Conservation (phyloP, 106 monocot genomes). For the Apostasia shenzhenica region DNA sequence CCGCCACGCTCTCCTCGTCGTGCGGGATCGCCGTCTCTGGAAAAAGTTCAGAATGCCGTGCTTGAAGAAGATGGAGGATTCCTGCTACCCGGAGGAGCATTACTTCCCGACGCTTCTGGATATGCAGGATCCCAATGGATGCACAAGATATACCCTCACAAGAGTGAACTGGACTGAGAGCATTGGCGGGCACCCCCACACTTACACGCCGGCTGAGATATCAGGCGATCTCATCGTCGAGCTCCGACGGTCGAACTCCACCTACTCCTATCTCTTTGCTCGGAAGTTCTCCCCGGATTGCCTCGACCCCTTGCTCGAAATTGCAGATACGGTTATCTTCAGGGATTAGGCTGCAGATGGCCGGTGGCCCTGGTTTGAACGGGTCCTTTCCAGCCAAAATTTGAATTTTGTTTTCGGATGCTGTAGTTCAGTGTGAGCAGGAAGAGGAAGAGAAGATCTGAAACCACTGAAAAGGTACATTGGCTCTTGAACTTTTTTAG, state of each 20-base stretch:
- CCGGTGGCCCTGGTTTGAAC: background rate
- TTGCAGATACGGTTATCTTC: conserved; percentile 61
- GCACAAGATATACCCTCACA: conserved; percentile 62
- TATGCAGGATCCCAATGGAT: conserved; percentile 66
- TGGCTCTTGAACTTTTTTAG: background rate
- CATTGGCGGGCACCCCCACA: conserved; percentile 75
- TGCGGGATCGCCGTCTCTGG: conserved; percentile 68
- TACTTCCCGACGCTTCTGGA: conserved; percentile 89
- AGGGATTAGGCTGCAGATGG: conserved; percentile 21
- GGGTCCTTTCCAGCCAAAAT: background rate
- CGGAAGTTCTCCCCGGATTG: conserved; percentile 69
- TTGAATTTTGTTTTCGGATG: background rate
- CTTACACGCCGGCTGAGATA: conserved; percentile 46
- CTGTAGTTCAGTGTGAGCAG: background rate
- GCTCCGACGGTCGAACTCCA: conserved; percentile 58
- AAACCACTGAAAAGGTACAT: background rate
- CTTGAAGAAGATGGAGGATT: conserved; percentile 32
- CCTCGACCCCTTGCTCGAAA: conserved; percentile 44
- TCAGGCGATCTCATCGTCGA: conserved; percentile 35
- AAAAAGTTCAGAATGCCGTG: conserved; percentile 80
- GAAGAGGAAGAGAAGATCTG: background rate
- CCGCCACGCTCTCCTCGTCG: conserved; percentile 64
- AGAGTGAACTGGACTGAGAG: conserved; percentile 88
- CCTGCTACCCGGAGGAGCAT: conserved; percentile 95
- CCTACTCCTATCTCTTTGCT: conserved; percentile 60